Percentiles rank a stretch among this genome's conserved stretches.
Conservation (phyloP, 352 stramenopile genomes). For the Phytophthora podocarpi region DNA sequence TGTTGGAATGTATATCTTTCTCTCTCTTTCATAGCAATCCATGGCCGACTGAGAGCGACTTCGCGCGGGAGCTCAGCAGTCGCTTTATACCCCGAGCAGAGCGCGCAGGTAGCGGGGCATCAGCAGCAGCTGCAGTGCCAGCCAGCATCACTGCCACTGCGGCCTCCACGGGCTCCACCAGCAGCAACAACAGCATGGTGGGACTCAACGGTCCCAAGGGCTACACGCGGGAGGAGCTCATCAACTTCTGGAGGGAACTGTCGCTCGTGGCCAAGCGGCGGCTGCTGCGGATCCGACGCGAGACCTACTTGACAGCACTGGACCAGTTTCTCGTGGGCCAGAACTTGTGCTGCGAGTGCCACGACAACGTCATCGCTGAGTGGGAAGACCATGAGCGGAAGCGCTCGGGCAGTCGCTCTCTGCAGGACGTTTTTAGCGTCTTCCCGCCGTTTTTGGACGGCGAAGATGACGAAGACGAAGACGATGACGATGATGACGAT, state of each 20-base stretch:
- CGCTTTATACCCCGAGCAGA: constrained; percentile 22
- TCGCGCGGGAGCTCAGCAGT: constrained; percentile 29
- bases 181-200: constrained; percentile 29
- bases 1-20: constrained; percentile 1
- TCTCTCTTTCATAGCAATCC: constrained; percentile 22
- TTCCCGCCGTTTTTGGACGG: constrained; percentile 78
- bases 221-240: constrained; percentile 73
- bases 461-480: constrained; percentile 67
- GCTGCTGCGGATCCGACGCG: constrained; percentile 73
- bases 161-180: constrained; percentile 29
- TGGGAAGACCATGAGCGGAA: constrained; percentile 80
- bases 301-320: constrained; percentile 69
- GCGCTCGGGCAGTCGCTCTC: constrained; percentile 64
- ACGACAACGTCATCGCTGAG: constrained; percentile 84
- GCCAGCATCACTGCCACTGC: neutral
- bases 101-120: constrained; percentile 1
- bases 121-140: neutral
- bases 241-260: constrained; percentile 85
- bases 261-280: constrained; percentile 64
- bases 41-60: constrained; percentile 43
- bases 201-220: constrained; percentile 46
- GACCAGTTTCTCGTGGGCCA: constrained; percentile 79
- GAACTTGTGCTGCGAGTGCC: constrained; percentile 83
- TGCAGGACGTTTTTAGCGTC: constrained; percentile 80
- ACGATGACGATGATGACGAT: constrained; percentile 60